Conservation (phyloP, 1,284 basidiomycete genomes). For the Chondrostereum purpureum region DNA sequence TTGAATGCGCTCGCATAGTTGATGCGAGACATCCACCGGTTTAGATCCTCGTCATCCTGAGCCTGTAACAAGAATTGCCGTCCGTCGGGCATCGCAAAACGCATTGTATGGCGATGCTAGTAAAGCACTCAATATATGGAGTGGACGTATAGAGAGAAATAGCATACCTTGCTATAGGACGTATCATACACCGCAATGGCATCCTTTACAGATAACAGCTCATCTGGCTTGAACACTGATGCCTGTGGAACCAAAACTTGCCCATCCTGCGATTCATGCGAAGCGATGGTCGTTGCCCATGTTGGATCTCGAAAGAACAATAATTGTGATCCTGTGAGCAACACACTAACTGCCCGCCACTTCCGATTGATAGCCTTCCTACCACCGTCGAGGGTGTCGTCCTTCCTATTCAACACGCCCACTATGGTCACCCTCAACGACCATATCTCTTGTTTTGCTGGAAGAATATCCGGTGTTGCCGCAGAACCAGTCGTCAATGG, state of each 20-base stretch:
- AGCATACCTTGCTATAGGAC: slow-evolving; percentile 65
- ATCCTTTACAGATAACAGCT: slow-evolving; percentile 75
- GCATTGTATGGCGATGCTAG: slow-evolving; percentile 71
- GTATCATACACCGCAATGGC: slow-evolving; percentile 76
- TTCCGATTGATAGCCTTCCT: slow-evolving; percentile 75
- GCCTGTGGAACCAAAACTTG: slow-evolving; percentile 43
- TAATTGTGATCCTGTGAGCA: slow-evolving; percentile 87
- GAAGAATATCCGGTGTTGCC: slow-evolving; percentile 15
- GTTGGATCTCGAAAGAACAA: slow-evolving; percentile 86
- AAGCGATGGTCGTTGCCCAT: slow-evolving; percentile 56
- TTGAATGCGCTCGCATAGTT: slow-evolving; percentile 95
- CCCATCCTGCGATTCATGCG: slow-evolving; percentile 37
- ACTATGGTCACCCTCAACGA: slow-evolving; percentile 77
- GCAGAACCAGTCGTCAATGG: slow-evolving; percentile 20
- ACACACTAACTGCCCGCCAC: slow-evolving; percentile 84
- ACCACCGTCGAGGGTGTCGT: slow-evolving; percentile 71
- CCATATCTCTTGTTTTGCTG: slow-evolving; percentile 30
- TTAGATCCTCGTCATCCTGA: slow-evolving; percentile 68
- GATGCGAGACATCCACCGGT: slow-evolving; percentile 89
- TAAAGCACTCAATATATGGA: slow-evolving; percentile 11
- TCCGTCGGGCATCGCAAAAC: slow-evolving; percentile 70
- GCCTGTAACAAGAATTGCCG: slow-evolving; percentile 83
- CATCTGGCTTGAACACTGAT: slow-evolving; percentile 78
- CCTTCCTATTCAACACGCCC: slow-evolving; percentile 80
- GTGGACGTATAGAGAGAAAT: slow-evolving; percentile 2